phyloP scores from a whole-genome alignment of 108 stramenopile genomes.

The Stephanodiscus triporus region DNA sequence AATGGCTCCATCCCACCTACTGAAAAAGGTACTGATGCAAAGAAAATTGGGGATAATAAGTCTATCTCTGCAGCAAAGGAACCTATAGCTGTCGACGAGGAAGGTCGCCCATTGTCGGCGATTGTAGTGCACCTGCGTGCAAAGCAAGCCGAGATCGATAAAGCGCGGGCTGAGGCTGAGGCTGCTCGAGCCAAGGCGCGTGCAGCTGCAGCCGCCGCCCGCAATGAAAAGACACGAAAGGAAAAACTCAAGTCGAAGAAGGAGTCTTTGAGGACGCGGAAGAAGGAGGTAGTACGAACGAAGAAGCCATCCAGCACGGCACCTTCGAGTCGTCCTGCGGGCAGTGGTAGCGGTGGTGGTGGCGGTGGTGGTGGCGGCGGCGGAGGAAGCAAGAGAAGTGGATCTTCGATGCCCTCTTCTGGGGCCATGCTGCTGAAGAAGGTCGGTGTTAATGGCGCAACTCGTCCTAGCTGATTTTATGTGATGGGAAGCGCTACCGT shows the following conservation, averaged over 20 bases:
- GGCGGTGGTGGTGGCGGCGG: conserved; percentile 5
- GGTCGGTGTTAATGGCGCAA: conserved; percentile 2
- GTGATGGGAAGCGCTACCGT: neutral
- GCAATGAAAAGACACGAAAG: conserved; percentile 26
- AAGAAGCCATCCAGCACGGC: conserved; percentile 11
- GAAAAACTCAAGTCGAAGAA: conserved; percentile 15
- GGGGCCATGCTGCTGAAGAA: conserved; percentile 41
- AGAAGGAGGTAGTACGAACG: conserved; percentile 16
- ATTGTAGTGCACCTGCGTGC: conserved; percentile 36
- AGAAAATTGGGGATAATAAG: conserved; percentile 7
- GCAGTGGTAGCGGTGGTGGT: neutral
- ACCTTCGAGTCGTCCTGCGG: neutral
- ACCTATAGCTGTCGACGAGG: conserved; percentile 31
- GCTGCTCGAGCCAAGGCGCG: conserved; percentile 30
- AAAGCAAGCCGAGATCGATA: conserved; percentile 42
- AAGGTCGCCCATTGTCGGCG: conserved; percentile 45
- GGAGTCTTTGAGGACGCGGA: conserved; percentile 24
- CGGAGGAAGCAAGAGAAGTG: conserved; percentile 1
- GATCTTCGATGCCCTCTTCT: conserved; percentile 31
- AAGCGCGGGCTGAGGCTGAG: conserved; percentile 34
- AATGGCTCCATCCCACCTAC: conserved; percentile 16
- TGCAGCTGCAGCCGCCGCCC: conserved; percentile 16
- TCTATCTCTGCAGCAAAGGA: neutral
- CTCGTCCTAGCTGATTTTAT: conserved; percentile 25
- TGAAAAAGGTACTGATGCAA: neutral